Base-by-base conservation (phyloP, 2,329 filamentous ascomycete species). In the Moelleriella libera region DNA sequence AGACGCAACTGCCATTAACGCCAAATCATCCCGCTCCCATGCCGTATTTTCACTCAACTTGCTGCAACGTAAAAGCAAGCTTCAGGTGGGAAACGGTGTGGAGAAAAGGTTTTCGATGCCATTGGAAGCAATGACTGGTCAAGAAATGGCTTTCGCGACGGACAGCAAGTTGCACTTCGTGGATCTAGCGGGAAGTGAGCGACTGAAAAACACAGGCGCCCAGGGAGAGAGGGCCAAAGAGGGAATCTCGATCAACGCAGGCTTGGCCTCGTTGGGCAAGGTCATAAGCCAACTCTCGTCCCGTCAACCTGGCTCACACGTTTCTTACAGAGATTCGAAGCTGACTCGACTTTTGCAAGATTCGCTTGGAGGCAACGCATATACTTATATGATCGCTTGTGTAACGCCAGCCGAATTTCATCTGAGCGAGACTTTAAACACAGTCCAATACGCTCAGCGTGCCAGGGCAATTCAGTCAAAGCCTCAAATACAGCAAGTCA, bases 81-180 rank as follows among this genome's bases (percentile, higher is more conserved):
- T 64, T 49, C 69, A 65, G 47, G 60, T 65, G 2, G 66, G 74
- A 4, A 71, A 78, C 12, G 72, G 72, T 10, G 71, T 76, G 31
- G 88, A 96, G 53, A 96, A 94, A 68, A 83, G 90, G 51, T 80
- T 85, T 55, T 97, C 92, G 0, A 81, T 94, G 53, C 88, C 90
- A 0, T 61, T 90, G 5, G 92, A 97, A 60, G 78, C 83, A 40
- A 78, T 92, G 71, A 78, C 82, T 2, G 76, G 78, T 29, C 58
- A 63, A 32, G 78, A 82, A 14, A 78, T 82, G 34, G 74, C 75
- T 45, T 75, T 97, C 41, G 96, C 88, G 0, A 85, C 92, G 8
- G 92, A 98, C 64, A 98, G 92, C 78, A 98, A 98, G 67, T 75
- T 98, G 45, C 92, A 98, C 63, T 98, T 98, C 61, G 92, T 98